Conservation (phyloP, 2,329 filamentous ascomycete species). For the Fusarium sp. region DNA sequence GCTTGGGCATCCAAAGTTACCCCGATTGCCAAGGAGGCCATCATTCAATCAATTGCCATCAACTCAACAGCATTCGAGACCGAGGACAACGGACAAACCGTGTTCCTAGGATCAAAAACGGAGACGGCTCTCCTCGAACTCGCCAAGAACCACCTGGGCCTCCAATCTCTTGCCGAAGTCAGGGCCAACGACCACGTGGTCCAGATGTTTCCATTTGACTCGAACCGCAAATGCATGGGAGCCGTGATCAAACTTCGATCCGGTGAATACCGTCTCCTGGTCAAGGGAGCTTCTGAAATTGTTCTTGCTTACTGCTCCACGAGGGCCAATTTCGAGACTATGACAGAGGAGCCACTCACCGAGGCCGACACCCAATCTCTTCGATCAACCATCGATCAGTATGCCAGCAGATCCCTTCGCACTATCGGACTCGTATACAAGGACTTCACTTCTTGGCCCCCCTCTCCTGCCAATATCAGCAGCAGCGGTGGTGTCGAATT, state of each 20-base stretch:
- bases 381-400: not conserved
- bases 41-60: not conserved
- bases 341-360: not conserved
- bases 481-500: not conserved
- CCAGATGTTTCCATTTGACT: not conserved
- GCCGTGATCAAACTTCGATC: not conserved
- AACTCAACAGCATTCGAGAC: not conserved
- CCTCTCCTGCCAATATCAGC: not conserved
- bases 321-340: not conserved
- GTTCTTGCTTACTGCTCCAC: not conserved
- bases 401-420: not conserved
- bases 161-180: not conserved
- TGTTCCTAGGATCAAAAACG: not conserved
- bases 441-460: not conserved
- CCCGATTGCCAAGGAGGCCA: not conserved
- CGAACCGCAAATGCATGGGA: not conserved
- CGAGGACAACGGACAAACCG: not conserved
- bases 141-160: not conserved
- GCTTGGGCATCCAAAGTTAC: not conserved
- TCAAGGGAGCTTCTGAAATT: not conserved
- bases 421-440: not conserved
- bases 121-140: not conserved
- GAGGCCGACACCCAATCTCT: not conserved
- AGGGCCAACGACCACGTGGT: not conserved
- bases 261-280: not conserved